Conservation (phyloP, 768 basidiomycete species). For the Udeniomyces megalosporus region DNA sequence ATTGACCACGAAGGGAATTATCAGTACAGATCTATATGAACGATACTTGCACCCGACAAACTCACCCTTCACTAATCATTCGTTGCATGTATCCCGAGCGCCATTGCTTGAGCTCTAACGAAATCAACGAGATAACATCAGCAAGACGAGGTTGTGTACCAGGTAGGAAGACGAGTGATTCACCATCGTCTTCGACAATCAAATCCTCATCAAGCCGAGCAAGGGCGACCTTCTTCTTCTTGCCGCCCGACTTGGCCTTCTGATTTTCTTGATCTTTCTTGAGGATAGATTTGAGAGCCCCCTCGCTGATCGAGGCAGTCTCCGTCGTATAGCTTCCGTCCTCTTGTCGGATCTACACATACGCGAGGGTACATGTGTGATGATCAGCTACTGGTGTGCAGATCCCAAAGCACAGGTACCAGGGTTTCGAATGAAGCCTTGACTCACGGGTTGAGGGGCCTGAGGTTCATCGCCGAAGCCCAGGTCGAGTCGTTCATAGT, state of each 20-base stretch:
- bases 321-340: background rate
- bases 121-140: no score
- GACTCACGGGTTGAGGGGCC: no score
- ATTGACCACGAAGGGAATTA: background rate
- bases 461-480: background rate
- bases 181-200: background rate
- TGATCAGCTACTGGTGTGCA: background rate
- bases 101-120: constrained; percentile 9
- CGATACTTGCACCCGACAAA: background rate
- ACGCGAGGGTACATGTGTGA: background rate
- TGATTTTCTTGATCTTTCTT: background rate
- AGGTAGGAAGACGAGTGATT: background rate
- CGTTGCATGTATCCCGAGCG: constrained; percentile 3
- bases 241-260: background rate
- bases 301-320: background rate
- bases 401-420: background rate
- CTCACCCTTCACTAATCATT: background rate
- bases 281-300: background rate
- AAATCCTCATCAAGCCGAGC: constrained; percentile 6
- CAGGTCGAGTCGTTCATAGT: background rate
- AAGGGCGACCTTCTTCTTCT: constrained; percentile 6
- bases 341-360: background rate
- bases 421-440: no score
- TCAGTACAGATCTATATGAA: background rate
- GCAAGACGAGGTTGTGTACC: background rate